Percentiles rank a stretch among this genome's conserved stretches.
phyloP scores from a whole-genome alignment of 2,329 filamentous ascomycete species.

The Ustulina deusta region DNA sequence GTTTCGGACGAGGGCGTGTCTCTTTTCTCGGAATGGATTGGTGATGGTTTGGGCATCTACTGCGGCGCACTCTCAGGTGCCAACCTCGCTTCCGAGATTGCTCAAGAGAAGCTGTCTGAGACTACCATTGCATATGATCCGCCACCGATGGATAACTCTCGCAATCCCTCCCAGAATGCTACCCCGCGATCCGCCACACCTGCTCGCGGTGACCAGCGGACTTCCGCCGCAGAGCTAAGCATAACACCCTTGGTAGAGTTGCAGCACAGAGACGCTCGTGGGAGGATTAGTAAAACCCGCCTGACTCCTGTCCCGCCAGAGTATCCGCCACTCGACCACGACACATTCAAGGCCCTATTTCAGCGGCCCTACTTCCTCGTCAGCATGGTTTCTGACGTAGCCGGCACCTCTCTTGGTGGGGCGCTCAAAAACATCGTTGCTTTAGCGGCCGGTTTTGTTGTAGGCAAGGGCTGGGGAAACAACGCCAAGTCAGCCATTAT shows the following conservation, averaged over 20 bases:
- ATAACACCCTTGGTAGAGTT: slow-evolving; percentile 65
- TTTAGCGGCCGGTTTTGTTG: slow-evolving; percentile 92
- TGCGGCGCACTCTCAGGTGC: slow-evolving; percentile 95
- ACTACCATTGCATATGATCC: slow-evolving; percentile 97
- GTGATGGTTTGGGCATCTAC: slow-evolving; percentile 91
- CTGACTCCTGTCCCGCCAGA: slow-evolving; percentile 82
- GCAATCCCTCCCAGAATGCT: slow-evolving; percentile 71
- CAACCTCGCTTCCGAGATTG: slow-evolving; percentile 96
- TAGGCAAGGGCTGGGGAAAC: slow-evolving; percentile 96
- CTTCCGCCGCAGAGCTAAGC: slow-evolving; percentile 63
- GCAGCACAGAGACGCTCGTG: slow-evolving; percentile 76
- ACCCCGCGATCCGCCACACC: slow-evolving; percentile 62
- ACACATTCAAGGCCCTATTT: slow-evolving; percentile 86
- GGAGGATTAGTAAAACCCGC: slow-evolving; percentile 74
- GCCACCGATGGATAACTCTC: slow-evolving; percentile 83
- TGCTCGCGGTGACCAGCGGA: slow-evolving; percentile 61
- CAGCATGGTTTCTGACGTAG: slow-evolving; percentile 92
- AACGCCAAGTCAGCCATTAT: slow-evolving; percentile 99
- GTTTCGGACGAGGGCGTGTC: slow-evolving; percentile 87
- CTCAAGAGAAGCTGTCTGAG: slow-evolving; percentile 95
- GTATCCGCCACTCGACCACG: slow-evolving; percentile 88
- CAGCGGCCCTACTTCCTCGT: slow-evolving; percentile 98
- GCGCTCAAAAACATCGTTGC: slow-evolving; percentile 98
- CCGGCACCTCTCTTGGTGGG: slow-evolving; percentile 92
- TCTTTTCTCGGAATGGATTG: slow-evolving; percentile 95